These are phyloP conservation scores for Gastrolobium bilobum DNA, from an alignment of 306 rosid genomes.

Conservation along the genomic window DNA sequence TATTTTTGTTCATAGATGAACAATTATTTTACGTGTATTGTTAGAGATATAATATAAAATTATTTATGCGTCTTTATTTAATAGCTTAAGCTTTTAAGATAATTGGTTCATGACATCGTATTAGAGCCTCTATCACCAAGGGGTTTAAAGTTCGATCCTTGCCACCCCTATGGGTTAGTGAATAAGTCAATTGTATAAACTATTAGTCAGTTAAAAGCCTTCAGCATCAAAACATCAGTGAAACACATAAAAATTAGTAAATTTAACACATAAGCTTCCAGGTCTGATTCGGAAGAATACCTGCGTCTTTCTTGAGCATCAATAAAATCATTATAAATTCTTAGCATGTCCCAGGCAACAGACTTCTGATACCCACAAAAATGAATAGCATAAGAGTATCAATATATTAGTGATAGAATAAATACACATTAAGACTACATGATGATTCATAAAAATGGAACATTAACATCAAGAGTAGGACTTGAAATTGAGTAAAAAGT, in stretches of 20 bases:
- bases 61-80: too few species aligned
- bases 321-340: slow-evolving; percentile 74
- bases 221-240: slow-evolving; percentile 27
- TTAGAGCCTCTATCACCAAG: too few species aligned
- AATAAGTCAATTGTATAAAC: slow-evolving; percentile 16
- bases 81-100: too few species aligned
- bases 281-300: slow-evolving; percentile 52
- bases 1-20: not conserved
- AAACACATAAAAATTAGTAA: slow-evolving; percentile 16
- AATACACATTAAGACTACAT: slow-evolving; percentile 4
- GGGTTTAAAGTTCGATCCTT: too few species aligned
- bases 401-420: slow-evolving; percentile 36
- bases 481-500: slow-evolving; percentile 3
- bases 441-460: slow-evolving; percentile 33
- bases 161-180: not conserved
- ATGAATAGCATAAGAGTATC: slow-evolving; percentile 28
- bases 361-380: slow-evolving; percentile 69
- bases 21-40: not conserved
- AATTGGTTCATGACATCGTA: not conserved
- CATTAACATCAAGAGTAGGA: slow-evolving; percentile 5
- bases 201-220: slow-evolving; percentile 9
- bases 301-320: slow-evolving; percentile 94
- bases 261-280: slow-evolving; percentile 33
- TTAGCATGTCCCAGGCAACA: slow-evolving; percentile 98
- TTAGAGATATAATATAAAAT: too few species aligned